A percentile compares a stretch with the other conserved stretches of the same genome.
These are phyloP conservation scores for Exutisphaerella laricina DNA, from an alignment of 2,329 filamentous ascomycete genomes.

Conservation along the genomic window DNA sequence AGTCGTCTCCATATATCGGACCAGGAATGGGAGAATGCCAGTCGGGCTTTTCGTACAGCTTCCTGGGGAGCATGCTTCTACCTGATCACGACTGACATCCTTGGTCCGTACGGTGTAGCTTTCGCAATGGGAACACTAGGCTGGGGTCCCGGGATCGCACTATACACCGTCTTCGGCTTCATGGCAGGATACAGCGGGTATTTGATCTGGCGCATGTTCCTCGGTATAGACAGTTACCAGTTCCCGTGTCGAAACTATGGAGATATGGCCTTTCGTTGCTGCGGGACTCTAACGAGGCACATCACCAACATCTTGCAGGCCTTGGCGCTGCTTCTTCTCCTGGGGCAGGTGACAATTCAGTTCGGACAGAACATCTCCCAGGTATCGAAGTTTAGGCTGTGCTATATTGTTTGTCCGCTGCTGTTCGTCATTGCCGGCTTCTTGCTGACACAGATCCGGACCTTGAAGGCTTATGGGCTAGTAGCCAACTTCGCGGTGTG, in stretches of 20 bases:
- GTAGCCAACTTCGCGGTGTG: slow-evolving; percentile 53
- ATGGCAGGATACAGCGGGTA: slow-evolving; percentile 36
- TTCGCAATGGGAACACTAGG: slow-evolving; percentile 32
- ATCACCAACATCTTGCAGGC: slow-evolving; percentile 38
- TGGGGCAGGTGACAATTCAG: too few relatives aligned
- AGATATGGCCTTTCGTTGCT: slow-evolving; percentile 39
- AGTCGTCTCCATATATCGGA: slow-evolving; percentile 29
- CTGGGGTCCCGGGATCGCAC: slow-evolving; percentile 34
- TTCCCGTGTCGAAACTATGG: slow-evolving; percentile 33
- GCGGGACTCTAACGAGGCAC: slow-evolving; percentile 35
- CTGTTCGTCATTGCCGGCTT: slow-evolving; percentile 50
- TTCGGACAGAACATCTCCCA: too few relatives aligned
- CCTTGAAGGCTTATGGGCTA: slow-evolving; percentile 51
- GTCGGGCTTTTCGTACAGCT: slow-evolving; percentile 34
- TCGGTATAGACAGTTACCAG: slow-evolving; percentile 38
- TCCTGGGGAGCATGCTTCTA: slow-evolving; percentile 33
- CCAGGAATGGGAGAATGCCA: slow-evolving; percentile 34
- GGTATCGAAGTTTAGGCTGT: slow-evolving; percentile 40
- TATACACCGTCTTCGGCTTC: slow-evolving; percentile 36
- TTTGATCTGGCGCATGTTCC: slow-evolving; percentile 38
- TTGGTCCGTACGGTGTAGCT: slow-evolving; percentile 35
- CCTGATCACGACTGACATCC: slow-evolving; percentile 40
- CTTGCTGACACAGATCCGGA: slow-evolving; percentile 52
- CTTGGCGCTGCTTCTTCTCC: too few relatives aligned
- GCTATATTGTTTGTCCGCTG: slow-evolving; percentile 50